Percentiles rank a stretch among this genome's conserved stretches.
Conservation (phyloP, 2,329 filamentous ascomycete genomes). For the Clarireedia paspali region DNA sequence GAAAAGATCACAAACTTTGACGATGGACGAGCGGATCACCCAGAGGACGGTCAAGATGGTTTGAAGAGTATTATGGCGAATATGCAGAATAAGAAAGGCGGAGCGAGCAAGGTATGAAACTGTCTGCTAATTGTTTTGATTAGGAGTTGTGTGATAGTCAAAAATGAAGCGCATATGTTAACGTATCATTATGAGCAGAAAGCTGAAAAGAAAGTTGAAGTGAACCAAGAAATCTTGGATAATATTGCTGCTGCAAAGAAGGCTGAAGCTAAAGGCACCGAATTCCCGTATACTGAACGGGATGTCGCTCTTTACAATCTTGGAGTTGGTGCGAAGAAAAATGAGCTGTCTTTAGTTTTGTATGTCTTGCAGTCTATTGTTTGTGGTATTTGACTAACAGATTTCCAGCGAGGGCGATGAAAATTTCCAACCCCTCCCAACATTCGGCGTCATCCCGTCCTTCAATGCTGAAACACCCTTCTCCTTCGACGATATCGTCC, state of each 20-base stretch:
- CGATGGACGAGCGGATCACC: slow-evolving; percentile 79
- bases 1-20: slow-evolving; percentile 79
- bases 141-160: slow-evolving; percentile 20
- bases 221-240: slow-evolving; percentile 58
- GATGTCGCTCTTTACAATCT: slow-evolving; percentile 95
- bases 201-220: slow-evolving; percentile 27
- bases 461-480: slow-evolving; percentile 80
- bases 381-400: background rate
- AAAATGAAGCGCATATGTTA: slow-evolving; percentile 24
- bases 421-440: slow-evolving; percentile 87
- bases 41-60: slow-evolving; percentile 68
- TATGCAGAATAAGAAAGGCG: slow-evolving; percentile 64
- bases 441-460: slow-evolving; percentile 93
- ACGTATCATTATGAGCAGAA: slow-evolving; percentile 20
- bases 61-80: slow-evolving; percentile 75
- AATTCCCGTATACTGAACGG: slow-evolving; percentile 76
- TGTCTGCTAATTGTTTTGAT: slow-evolving; percentile 6
- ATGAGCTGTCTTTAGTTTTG: slow-evolving; percentile 80
- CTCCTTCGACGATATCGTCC: slow-evolving; percentile 73
- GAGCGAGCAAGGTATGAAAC: slow-evolving; percentile 50
- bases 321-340: slow-evolving; percentile 84
- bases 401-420: slow-evolving; percentile 64
- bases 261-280: slow-evolving; percentile 61
- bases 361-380: slow-evolving; percentile 27
- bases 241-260: slow-evolving; percentile 72